Evolutionary conservation across 345 rosid genomes (phyloP), one percentile per base, ranked within the genome.

Genomic region (Sisymbrium altissimum): DNA sequence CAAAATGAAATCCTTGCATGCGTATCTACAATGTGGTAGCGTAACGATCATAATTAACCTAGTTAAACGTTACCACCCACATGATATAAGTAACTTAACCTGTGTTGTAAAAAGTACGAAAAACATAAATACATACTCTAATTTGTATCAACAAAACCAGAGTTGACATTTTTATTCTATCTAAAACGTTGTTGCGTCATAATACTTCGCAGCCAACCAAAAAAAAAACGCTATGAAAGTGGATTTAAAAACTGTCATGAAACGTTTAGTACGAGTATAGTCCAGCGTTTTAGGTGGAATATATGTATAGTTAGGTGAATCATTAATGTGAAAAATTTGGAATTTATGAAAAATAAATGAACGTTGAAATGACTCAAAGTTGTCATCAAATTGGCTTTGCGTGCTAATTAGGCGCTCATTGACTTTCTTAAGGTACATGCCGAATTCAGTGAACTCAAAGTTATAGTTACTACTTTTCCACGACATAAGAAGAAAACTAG

Each of bases 301-400:
- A 33, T 32, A 32, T 32, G 35, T 32, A 32, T 6, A 15, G 15
- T 39, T 53, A 25, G 38, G 39, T 36, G 46, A 33, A 33, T 17
- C 12, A 50, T 7, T 46, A 25, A 15, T 15, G 17, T n/a, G n/a
- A n/a, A n/a, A n/a, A n/a, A n/a, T n/a, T n/a, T n/a, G 25, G 23
- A 27, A 2, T 27, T 27, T 27, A n/a, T 27, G 1, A 27, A 3
- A 32, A 12, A 15, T 5, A 55, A 69, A 56, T 12, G 44, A 41
- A 62, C 74, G 74, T 70, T 48, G 67, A 59, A 70, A 70, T 70
- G 46, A 46, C 74, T 70, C 48, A 70, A 59, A 70, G 58, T 15
- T 32, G 74, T 36, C 58, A 59, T 18, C 74, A 46, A 58, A 59
- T 0, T 32, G 35, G 74, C 58, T 58, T 35, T 70, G 58, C 41